Evolutionary conservation across 257 asterid species (phyloP).

Genomic region (Henckelia pumila): DNA sequence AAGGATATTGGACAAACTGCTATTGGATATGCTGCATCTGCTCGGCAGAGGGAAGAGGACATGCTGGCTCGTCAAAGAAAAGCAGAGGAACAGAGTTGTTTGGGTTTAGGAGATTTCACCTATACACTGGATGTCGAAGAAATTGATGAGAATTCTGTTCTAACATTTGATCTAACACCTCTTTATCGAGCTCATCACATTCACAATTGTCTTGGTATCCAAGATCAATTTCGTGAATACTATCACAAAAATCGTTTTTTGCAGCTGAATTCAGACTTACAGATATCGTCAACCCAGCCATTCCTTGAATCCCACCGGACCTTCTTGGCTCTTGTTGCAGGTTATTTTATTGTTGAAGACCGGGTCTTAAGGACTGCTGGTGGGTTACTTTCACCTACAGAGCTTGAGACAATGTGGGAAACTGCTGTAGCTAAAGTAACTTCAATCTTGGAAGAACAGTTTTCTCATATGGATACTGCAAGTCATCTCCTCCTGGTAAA

Average conservation of each 20-base stretch:
- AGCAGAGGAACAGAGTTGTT: slow-evolving; percentile 79
- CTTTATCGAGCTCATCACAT: slow-evolving; percentile 89
- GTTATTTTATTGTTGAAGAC: slow-evolving; percentile 84
- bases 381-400: slow-evolving; percentile 62
- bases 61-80: slow-evolving; percentile 92
- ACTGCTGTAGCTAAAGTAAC: slow-evolving; percentile 69
- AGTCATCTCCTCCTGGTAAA: slow-evolving; percentile 85
- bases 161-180: slow-evolving; percentile 87
- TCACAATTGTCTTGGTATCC: slow-evolving; percentile 71
- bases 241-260: slow-evolving; percentile 69
- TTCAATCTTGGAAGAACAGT: slow-evolving; percentile 64
- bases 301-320: slow-evolving; percentile 76
- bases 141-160: slow-evolving; percentile 64
- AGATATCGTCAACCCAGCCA: slow-evolving; percentile 66
- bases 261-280: slow-evolving; percentile 85
- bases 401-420: slow-evolving; percentile 95
- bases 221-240: slow-evolving; percentile 73
- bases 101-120: slow-evolving; percentile 76
- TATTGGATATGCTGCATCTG: slow-evolving; percentile 71
- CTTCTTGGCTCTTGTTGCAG: slow-evolving; percentile 80
- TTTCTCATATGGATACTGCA: slow-evolving; percentile 67
- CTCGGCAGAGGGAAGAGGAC: slow-evolving; percentile 93
- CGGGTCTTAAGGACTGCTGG: slow-evolving; percentile 87
- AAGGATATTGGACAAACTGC: slow-evolving; percentile 89
- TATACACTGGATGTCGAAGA: slow-evolving; percentile 84